phyloP scores from a whole-genome alignment of 768 basidiomycete species.

The Tricholoma hemisulphureum region DNA sequence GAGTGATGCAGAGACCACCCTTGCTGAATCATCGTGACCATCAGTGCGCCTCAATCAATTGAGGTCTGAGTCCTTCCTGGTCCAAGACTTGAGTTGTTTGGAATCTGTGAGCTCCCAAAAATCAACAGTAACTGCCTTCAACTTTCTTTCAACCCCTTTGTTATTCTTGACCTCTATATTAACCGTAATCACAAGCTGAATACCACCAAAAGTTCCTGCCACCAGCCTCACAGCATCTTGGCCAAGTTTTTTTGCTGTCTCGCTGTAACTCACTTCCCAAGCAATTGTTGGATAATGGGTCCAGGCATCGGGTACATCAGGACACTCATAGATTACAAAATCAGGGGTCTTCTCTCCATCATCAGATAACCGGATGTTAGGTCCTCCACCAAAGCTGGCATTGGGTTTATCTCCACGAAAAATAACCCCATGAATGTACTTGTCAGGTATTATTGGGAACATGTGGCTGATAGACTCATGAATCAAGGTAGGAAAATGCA shows the following conservation, averaged over 20 bases:
- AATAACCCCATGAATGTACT: neutral
- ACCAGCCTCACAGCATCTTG: too few relatives aligned
- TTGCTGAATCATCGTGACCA: neutral
- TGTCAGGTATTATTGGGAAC: neutral
- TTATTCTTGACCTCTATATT: too few relatives aligned
- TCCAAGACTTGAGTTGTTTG: too few relatives aligned
- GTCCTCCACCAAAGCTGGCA: neutral
- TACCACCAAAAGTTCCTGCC: too few relatives aligned
- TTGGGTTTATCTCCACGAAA: neutral
- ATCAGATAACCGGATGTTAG: neutral
- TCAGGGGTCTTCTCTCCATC: neutral
- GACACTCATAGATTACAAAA: neutral
- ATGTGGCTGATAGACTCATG: neutral
- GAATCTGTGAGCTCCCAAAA: too few relatives aligned
- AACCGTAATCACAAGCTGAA: too few relatives aligned
- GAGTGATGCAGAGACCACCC: neutral
- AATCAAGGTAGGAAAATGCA: neutral
- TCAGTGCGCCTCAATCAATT: neutral
- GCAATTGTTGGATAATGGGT: too few relatives aligned
- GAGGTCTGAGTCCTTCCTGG: neutral
- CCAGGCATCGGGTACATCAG: neutral
- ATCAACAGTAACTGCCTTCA: too few relatives aligned
- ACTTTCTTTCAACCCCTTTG: too few relatives aligned
- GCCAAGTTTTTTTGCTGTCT: too few relatives aligned
- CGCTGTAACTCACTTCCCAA: too few relatives aligned